Conservation (phyloP, 1,284 basidiomycete genomes). For the Rhodofomes roseus region DNA sequence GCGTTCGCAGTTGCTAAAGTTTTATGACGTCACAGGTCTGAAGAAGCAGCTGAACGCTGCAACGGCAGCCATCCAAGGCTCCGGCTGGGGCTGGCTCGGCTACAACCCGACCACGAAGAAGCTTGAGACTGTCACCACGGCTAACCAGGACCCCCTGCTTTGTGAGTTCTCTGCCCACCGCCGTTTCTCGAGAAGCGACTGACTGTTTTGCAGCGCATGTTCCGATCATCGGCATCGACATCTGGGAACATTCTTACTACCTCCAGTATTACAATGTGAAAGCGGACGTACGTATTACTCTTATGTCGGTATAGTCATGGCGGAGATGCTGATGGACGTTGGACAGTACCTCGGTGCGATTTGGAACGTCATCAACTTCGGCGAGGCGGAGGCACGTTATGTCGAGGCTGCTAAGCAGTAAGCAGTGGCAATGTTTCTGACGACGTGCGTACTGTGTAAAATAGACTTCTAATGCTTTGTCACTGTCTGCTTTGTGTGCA, state of each 20-base stretch:
- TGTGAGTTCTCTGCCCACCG: constrained; percentile 35
- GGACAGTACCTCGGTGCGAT: constrained; percentile 82
- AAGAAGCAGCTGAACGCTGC: constrained; percentile 82
- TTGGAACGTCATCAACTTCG: constrained; percentile 92
- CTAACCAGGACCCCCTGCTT: constrained; percentile 96
- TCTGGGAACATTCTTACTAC: constrained; percentile 95
- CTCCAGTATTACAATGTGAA: constrained; percentile 93
- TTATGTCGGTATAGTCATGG: not conserved
- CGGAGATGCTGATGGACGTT: not conserved
- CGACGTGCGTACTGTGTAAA: not conserved
- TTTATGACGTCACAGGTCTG: constrained; percentile 38
- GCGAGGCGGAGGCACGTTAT: constrained; percentile 81
- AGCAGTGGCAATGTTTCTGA: too few relatives aligned
- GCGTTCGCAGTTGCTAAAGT: not conserved
- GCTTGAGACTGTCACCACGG: constrained; percentile 87
- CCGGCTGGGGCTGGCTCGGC: constrained; percentile 97
- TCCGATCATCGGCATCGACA: constrained; percentile 94
- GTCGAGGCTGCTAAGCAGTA: constrained; percentile 40
- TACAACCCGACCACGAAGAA: constrained; percentile 69
- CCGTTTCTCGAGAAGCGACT: not conserved
- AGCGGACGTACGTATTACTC: constrained; percentile 63
- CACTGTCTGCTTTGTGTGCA: not conserved
- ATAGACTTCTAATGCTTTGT: not conserved
- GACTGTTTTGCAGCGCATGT: constrained; percentile 54
- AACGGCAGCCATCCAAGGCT: constrained; percentile 95